These are phyloP conservation scores for Colletotrichum tanaceti DNA, from an alignment of 2,329 filamentous ascomycete species.

Conservation along the genomic window DNA sequence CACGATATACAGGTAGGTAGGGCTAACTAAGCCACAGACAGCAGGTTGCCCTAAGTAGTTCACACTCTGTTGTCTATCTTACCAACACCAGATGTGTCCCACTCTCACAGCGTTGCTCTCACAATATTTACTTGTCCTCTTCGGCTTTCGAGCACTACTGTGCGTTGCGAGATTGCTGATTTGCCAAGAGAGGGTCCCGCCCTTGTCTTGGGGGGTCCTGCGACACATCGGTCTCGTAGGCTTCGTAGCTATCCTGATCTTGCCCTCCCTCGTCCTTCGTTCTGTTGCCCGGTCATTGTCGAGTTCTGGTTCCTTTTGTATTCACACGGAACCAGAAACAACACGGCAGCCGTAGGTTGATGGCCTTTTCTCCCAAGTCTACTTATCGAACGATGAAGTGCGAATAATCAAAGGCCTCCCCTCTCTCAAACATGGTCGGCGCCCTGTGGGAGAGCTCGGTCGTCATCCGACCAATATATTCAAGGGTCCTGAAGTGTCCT, in stretches of 20 bases:
- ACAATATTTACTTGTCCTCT: not conserved
- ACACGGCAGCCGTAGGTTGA: not conserved
- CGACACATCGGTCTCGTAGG: not conserved
- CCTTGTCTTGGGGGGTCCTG: not conserved
- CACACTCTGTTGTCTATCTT: not conserved
- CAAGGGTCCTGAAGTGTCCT: constrained; percentile 13
- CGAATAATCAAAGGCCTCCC: not conserved
- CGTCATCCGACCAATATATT: constrained; percentile 26
- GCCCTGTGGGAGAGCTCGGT: constrained; percentile 30
- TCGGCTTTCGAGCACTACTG: not conserved
- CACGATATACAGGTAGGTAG: not conserved
- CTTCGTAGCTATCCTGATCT: not conserved
- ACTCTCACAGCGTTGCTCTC: not conserved
- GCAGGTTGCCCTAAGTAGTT: not conserved
- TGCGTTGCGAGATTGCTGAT: not conserved
- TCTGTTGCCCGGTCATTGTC: not conserved
- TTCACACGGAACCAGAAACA: not conserved
- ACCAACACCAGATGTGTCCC: not conserved
- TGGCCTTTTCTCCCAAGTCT: not conserved
- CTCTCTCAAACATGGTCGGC: constrained; percentile 2
- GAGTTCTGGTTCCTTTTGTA: not conserved
- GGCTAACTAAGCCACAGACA: not conserved
- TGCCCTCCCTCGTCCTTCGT: not conserved
- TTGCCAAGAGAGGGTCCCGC: constrained; percentile 3
- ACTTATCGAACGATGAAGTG: not conserved